These are phyloP conservation scores for Fagopyrum tataricum DNA, from an alignment of 148 eudicot species.

Conservation along the genomic window DNA sequence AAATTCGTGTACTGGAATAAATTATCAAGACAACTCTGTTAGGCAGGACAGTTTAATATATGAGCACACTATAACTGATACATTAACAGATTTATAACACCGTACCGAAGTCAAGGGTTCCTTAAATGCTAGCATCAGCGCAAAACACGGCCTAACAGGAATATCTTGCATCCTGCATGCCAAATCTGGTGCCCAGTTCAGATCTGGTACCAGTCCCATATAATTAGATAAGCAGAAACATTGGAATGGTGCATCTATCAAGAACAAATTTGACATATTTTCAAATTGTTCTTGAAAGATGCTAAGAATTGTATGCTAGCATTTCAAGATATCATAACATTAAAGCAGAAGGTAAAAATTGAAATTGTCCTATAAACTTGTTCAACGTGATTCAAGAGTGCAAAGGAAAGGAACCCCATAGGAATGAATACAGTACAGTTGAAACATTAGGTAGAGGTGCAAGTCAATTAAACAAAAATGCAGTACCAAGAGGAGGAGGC, in stretches of 20 bases:
- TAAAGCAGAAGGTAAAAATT: background rate
- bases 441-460: background rate
- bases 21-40: background rate
- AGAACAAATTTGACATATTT: background rate
- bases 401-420: background rate
- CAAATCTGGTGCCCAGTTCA: constrained; percentile 48
- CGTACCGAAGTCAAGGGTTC: constrained; percentile 69
- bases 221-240: background rate
- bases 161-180: constrained; percentile 52
- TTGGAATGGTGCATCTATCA: background rate
- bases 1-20: background rate
- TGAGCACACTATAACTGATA: background rate
- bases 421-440: background rate
- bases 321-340: background rate
- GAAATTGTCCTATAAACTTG: too few relatives aligned
- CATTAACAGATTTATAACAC: constrained; percentile 13
- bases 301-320: background rate
- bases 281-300: background rate
- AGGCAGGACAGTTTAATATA: background rate
- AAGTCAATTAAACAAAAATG: constrained; percentile 6
- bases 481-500: constrained; percentile 79
- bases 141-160: constrained; percentile 70
- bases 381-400: too few relatives aligned
- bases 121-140: constrained; percentile 88
- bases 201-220: constrained; percentile 28